Base-by-base conservation (phyloP, 2,329 filamentous ascomycete species). In the Verticillium zaregamsianum region DNA sequence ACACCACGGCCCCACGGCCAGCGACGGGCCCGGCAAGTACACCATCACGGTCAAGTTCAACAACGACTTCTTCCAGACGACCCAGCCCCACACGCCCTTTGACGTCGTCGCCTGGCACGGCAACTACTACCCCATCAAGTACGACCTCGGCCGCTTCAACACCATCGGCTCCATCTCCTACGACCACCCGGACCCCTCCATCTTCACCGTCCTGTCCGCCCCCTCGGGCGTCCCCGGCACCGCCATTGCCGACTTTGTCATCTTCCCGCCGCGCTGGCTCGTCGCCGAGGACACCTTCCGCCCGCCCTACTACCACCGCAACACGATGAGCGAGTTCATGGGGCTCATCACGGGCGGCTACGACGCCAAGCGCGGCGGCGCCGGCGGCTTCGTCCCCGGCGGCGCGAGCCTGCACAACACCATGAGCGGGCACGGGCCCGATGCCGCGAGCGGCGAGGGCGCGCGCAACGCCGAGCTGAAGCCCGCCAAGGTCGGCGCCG, bases 51-150 rank as follows among this genome's bases (percentile, higher is more conserved):
- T 81, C 71, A 91, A 91, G 72, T 89, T 91, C 69, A 86, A 86
- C 70, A 87, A 89, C 66, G 79, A 81, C 56, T 82, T 92, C 58
- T 92, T 90, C 75, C 76, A 78, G 40, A 87, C 87, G 7, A 79
- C 72, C 52, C 90, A 93, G 74, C 73, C 80, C 12, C 90, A 93
- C 72, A 89, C 87, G 0, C 90, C 90, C 0, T 93, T 92, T 68
- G 90, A 93, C 68, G 85, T 93, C 0, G 90, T 92, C 3, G 89
- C 87, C 3, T 93, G 90, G 90, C 90, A 93, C 70, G 90, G 90
- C 55, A 90, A 86, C 65, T 93, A 92, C 75, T 89, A 90, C 64
- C 90, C 90, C 0, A 92, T 87, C 82, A 93, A 93, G 76, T 93
- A 93, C 77, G 90, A 93, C 68, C 82, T 93, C 1, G 89, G 88